These are phyloP conservation scores for Neurospora sp. DNA, from an alignment of 2,329 filamentous ascomycete genomes.

Conservation along the genomic window DNA sequence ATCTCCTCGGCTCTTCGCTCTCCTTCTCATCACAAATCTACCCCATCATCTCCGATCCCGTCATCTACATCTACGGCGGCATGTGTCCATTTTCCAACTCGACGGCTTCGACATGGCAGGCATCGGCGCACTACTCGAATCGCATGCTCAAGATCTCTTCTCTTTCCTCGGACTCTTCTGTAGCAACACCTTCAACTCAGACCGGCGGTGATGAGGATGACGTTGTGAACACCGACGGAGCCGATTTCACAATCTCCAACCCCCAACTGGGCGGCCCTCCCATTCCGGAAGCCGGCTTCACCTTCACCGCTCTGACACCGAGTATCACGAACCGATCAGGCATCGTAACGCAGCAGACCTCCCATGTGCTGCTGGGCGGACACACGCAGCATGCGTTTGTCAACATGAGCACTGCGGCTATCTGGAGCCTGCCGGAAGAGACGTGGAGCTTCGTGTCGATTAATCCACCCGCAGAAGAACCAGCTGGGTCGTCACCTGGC, in stretches of 20 bases:
- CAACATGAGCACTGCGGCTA: slow-evolving; percentile 84
- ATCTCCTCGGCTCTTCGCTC: slow-evolving; percentile 47
- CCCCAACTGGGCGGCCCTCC: slow-evolving; percentile 42
- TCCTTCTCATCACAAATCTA: slow-evolving; percentile 56
- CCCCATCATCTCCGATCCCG: slow-evolving; percentile 41
- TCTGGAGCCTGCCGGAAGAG: slow-evolving; percentile 80
- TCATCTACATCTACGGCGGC: slow-evolving; percentile 72
- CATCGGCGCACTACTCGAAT: slow-evolving; percentile 67
- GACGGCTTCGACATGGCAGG: slow-evolving; percentile 48
- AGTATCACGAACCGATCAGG: slow-evolving; percentile 60
- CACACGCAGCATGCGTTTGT: slow-evolving; percentile 78
- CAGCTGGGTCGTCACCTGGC: slow-evolving; percentile 6
- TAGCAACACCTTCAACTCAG: slow-evolving; percentile 24
- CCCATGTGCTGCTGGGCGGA: slow-evolving; percentile 75
- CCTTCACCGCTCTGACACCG: slow-evolving; percentile 62
- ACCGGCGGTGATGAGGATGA: slow-evolving; percentile 33
- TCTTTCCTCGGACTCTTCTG: slow-evolving; percentile 19
- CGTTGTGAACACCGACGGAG: neutral
- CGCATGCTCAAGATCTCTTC: slow-evolving; percentile 61
- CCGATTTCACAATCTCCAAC: neutral
- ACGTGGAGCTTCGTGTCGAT: slow-evolving; percentile 75
- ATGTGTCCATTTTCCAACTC: slow-evolving; percentile 60
- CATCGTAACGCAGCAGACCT: slow-evolving; percentile 60
- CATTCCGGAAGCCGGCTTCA: slow-evolving; percentile 78
- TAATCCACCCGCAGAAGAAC: slow-evolving; percentile 27